Percentiles rank a stretch among this genome's conserved stretches.
Evolutionary conservation across 768 basidiomycete genomes (phyloP).

Genomic region (Lactarius pseudohatsudake): DNA sequence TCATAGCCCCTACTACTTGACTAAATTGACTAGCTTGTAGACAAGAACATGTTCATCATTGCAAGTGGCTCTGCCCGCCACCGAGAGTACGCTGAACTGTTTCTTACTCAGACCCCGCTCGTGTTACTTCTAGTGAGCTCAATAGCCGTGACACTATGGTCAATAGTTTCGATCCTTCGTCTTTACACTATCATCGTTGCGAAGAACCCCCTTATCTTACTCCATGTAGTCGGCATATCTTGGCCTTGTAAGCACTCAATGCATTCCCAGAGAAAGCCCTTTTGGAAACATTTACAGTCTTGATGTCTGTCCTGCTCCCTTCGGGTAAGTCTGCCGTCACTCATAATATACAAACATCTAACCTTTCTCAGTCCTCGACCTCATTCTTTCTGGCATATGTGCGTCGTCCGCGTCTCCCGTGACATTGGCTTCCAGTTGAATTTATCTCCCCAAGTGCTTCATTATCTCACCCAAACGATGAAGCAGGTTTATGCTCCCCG

Average conservation of each 20-base stretch:
- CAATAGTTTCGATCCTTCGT: neutral
- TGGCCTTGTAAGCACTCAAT: constrained; percentile 10
- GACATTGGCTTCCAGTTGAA: neutral
- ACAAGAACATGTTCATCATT: constrained; percentile 7
- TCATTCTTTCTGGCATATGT: neutral
- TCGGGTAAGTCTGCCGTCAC: neutral
- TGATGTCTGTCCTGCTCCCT: neutral
- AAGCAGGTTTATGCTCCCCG: neutral
- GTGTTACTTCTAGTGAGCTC: constrained; percentile 12
- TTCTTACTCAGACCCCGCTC: constrained; percentile 5
- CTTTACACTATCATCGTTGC: too few species aligned
- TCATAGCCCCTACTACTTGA: neutral
- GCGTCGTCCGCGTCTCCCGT: neutral
- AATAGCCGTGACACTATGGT: neutral
- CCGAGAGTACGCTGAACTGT: neutral
- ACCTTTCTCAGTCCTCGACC: neutral
- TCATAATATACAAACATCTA: neutral
- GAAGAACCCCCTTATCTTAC: too few species aligned
- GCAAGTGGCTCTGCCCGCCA: neutral
- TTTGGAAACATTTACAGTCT: neutral
- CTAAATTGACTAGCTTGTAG: constrained; percentile 1
- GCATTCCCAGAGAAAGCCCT: neutral
- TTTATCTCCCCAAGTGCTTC: neutral
- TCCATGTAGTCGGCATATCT: neutral
- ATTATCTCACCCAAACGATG: neutral